phyloP scores from a whole-genome alignment of 2,329 filamentous ascomycete species.

The Trichoderma koningiopsis region DNA sequence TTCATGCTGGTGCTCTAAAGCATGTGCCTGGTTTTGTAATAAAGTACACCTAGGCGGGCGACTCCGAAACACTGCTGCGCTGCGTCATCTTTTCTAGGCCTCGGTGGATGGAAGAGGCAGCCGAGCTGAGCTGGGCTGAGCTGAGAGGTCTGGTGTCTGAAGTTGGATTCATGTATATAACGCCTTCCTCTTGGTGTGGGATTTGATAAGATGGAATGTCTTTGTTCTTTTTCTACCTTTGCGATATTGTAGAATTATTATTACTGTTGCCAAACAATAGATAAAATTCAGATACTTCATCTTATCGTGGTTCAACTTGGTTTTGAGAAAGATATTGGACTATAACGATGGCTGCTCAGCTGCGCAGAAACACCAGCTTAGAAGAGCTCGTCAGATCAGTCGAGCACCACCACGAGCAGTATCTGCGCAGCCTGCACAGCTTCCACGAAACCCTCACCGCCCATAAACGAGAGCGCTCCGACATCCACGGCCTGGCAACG shows the following conservation, averaged over 20 bases:
- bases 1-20: neutral
- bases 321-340: neutral
- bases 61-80: neutral
- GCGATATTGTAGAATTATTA: neutral
- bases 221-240: neutral
- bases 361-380: slow-evolving; percentile 28
- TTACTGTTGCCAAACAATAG: too few species aligned
- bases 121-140: neutral
- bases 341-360: slow-evolving; percentile 28
- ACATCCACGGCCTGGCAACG: slow-evolving; percentile 33
- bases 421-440: slow-evolving; percentile 35
- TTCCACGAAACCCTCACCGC: slow-evolving; percentile 35
- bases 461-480: slow-evolving; percentile 30
- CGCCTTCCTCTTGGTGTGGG: neutral
- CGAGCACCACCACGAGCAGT: slow-evolving; percentile 41
- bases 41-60: slow-evolving; percentile 7
- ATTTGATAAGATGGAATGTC: neutral
- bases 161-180: neutral
- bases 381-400: slow-evolving; percentile 41
- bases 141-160: neutral
- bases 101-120: slow-evolving; percentile 4
- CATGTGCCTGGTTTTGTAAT: neutral
- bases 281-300: neutral
- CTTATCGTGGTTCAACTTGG: neutral
- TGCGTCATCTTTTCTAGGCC: slow-evolving; percentile 3